Base-by-base conservation (phyloP, 768 basidiomycete species). In the Leccinum broughii region DNA sequence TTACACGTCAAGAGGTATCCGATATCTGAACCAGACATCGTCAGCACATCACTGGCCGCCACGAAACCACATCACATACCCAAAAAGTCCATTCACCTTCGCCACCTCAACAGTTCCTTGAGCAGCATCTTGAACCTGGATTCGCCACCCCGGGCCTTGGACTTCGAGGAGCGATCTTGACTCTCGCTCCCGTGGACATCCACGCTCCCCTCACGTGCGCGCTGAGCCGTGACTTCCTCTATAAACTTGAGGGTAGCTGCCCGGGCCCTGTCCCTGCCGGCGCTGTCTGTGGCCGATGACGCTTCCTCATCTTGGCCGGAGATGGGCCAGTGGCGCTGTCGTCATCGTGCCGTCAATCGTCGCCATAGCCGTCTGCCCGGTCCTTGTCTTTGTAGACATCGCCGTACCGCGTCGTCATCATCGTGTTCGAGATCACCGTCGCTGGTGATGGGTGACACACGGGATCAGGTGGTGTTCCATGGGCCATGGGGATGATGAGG, bases 241-340 rank as follows among this genome's bases (percentile, higher is more conserved):
- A 59, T 48, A 44, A 69, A 69, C 60, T 54, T 58, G 58, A 55
- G 30, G 3, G 63, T 28, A 28, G 26, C 28, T 5, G 64, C 65
- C 2, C 67, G 26, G 26, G 26, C 26, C 26, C 62, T 13, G 37
- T 41, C 20, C 60, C 58, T 3, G 30, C 37, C 28, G 70, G 70
- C 0, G 72, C 70, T 2, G 70, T 73, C 54, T 70, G 70, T 48
- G 70, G 70, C 11, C 72, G 67, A 24, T 35, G 46, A 9, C 51
- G 63, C 51, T 58, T 62, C 54, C 15, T 59, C 28, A 44, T 24
- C 39, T 58, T 68, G 7, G 54, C 13, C 3, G 65, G 37, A 9
- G 60, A 50, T 14, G 54, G 26, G 26, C 14, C n/a, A 15, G 3
- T 14, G 26, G 44, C 20, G 49, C 9, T 22, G 24, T 51, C 48